Conservation (phyloP, 208 protist genomes). For the Crithidia sp. region DNA sequence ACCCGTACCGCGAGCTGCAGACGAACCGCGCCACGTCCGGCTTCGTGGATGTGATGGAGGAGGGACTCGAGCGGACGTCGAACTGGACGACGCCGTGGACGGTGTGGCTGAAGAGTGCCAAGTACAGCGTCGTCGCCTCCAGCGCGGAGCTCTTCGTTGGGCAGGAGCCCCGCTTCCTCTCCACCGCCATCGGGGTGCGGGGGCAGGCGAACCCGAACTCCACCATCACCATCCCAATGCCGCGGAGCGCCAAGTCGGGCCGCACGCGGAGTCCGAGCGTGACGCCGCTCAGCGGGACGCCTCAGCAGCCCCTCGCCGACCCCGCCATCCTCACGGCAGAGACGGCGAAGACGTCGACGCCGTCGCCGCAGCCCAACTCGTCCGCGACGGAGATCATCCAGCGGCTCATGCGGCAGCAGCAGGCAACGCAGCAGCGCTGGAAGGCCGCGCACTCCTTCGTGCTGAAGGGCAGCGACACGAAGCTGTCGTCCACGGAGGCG, state of each 20-base stretch:
- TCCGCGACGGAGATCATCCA: slow-evolving; percentile 34
- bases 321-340: slow-evolving; percentile 83
- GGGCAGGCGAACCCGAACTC: slow-evolving; percentile 31
- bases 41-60: slow-evolving; percentile 77
- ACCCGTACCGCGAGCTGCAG: slow-evolving; percentile 56
- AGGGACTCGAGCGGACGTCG: slow-evolving; percentile 48
- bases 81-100: slow-evolving; percentile 53
- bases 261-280: slow-evolving; percentile 60
- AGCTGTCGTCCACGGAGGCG: slow-evolving; percentile 58
- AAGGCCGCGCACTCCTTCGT: slow-evolving; percentile 53
- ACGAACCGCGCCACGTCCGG: slow-evolving; percentile 45
- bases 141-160: slow-evolving; percentile 42
- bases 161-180: slow-evolving; percentile 49
- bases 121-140: slow-evolving; percentile 49
- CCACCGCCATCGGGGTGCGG: slow-evolving; percentile 43
- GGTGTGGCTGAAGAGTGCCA: slow-evolving; percentile 75
- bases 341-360: slow-evolving; percentile 41
- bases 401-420: slow-evolving; percentile 49
- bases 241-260: slow-evolving; percentile 75
- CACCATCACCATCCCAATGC: slow-evolving; percentile 84
- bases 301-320: slow-evolving; percentile 57
- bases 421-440: slow-evolving; percentile 49
- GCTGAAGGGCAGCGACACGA: slow-evolving; percentile 76
- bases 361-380: slow-evolving; percentile 29
- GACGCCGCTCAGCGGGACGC: slow-evolving; percentile 28